Evolutionary conservation across 495 filamentous ascomycete genomes (phyloP), one percentile per base, ranked within the genome.

Genomic region (Hypoxylon intermedium): DNA sequence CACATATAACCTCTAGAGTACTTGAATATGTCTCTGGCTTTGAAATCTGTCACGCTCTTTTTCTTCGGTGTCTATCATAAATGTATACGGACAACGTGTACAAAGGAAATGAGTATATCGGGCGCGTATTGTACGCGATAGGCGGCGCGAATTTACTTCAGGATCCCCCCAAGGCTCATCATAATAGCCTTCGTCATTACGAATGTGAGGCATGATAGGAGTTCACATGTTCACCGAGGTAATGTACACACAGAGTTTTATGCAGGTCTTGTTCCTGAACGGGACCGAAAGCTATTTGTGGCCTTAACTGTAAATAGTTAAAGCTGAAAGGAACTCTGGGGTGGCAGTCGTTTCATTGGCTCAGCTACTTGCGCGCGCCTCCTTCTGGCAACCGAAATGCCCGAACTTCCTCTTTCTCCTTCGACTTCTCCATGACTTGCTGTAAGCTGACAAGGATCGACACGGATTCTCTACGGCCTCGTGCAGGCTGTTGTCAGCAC

Each of bases 351-450:
- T 55, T 52, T 63, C 36, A 70, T 70, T 70, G 67, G 67, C 51
- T 53, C 13, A 44, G 55, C 50, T 51, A 34, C 36, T 56, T 36
- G 38, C 51, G 33, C 46, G 16, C 45, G 61, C 30, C 37, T 24
- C 6, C 16, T 24, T 23, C 40, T 49, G 42, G 47, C 46, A 50
- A 50, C 24, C 40, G 58, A 62, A 41, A 38, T 44, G 54, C 13
- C 50, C 50, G 48, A 67, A 36, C 67, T 67, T 65, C 64, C 65
- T 60, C 58, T 68, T 68, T 63, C 37, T 53, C 38, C 16, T 26
- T 19, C 19, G 37, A 19, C 31, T 46, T 46, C 26, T 16, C 56
- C 52, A 23, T 40, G 56, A 57, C 53, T 58, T 56, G 52, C 50
- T 40, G 18, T n/a, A 63, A 41, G 36, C 23, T 53, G 63, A 50